phyloP scores from a whole-genome alignment of 345 rosid genomes.

The Hibiscus tridactylites region DNA sequence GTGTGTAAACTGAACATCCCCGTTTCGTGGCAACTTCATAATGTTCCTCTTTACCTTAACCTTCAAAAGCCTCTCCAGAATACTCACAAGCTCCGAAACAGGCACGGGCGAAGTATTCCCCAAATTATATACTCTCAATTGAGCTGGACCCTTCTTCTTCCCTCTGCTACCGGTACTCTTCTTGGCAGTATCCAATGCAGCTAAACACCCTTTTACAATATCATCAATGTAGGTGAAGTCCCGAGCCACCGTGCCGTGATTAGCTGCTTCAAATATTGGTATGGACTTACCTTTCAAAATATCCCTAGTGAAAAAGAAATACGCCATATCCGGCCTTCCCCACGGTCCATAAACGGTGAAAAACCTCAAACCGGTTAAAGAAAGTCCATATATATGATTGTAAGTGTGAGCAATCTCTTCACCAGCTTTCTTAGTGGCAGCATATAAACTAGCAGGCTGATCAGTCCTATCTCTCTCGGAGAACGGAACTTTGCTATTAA shows the following conservation, averaged over 20 bases:
- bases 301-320: conserved; percentile 80
- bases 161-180: conserved; percentile 82
- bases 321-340: conserved; percentile 97
- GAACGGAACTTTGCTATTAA: conserved; percentile 74
- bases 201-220: conserved; percentile 86
- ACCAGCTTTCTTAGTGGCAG: conserved; percentile 88
- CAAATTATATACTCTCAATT: not conserved
- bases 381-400: conserved; percentile 78
- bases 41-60: not conserved
- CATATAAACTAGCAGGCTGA: conserved; percentile 90
- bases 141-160: not conserved
- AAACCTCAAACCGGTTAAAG: conserved; percentile 72
- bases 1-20: not conserved
- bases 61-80: not conserved
- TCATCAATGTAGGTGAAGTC: conserved; percentile 95
- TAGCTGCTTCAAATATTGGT: conserved; percentile 55
- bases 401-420: conserved; percentile 90
- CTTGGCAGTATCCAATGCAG: conserved; percentile 75
- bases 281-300: conserved; percentile 64
- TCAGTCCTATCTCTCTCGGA: conserved; percentile 83
- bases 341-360: conserved; percentile 90
- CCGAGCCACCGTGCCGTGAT: conserved; percentile 73
- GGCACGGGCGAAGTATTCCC: not conserved
- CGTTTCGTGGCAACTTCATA: not conserved
- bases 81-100: not conserved